phyloP scores from a whole-genome alignment of 1,284 basidiomycete genomes.

The Puccinia brachypodii region DNA sequence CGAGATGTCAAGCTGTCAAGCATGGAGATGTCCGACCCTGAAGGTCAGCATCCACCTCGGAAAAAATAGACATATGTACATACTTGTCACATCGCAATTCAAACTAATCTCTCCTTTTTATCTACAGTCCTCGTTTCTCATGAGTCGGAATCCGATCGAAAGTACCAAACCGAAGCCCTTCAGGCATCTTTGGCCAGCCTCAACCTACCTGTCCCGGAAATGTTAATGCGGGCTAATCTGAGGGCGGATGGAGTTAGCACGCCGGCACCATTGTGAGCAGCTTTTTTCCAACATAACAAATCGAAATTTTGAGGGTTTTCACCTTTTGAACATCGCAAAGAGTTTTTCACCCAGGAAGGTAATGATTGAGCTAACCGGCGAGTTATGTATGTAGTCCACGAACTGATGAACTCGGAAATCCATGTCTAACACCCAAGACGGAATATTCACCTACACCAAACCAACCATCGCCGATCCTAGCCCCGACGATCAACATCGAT shows the following conservation, averaged over 20 bases:
- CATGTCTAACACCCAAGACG: conserved; percentile 14
- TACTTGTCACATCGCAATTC: not conserved
- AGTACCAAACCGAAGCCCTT: conserved; percentile 49
- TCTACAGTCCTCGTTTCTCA: conserved; percentile 15
- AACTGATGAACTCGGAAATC: conserved; percentile 44
- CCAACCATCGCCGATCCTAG: conserved; percentile 9
- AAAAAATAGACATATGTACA: not conserved
- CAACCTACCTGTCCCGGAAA: conserved; percentile 54
- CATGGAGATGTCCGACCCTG: conserved; percentile 46
- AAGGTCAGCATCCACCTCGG: conserved; percentile 14
- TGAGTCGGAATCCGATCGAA: conserved; percentile 45
- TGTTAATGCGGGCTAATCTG: conserved; percentile 53
- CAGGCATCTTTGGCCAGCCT: conserved; percentile 53
- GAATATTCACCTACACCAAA: conserved; percentile 23
- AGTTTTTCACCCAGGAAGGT: too few relatives aligned
- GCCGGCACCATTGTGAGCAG: conserved; percentile 53
- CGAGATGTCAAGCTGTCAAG: conserved; percentile 43
- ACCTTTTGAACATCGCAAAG: too few relatives aligned
- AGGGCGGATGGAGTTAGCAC: conserved; percentile 54
- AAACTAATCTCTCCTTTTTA: not conserved
- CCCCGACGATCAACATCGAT: conserved; percentile 5
- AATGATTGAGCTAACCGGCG: not conserved
- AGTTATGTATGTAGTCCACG: not conserved
- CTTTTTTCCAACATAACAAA: not conserved
- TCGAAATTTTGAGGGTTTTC: not conserved